Percentiles rank a stretch among this genome's conserved stretches.
Evolutionary conservation across 1,139 yeast genomes (phyloP).

Genomic region (Pichia sp.): DNA sequence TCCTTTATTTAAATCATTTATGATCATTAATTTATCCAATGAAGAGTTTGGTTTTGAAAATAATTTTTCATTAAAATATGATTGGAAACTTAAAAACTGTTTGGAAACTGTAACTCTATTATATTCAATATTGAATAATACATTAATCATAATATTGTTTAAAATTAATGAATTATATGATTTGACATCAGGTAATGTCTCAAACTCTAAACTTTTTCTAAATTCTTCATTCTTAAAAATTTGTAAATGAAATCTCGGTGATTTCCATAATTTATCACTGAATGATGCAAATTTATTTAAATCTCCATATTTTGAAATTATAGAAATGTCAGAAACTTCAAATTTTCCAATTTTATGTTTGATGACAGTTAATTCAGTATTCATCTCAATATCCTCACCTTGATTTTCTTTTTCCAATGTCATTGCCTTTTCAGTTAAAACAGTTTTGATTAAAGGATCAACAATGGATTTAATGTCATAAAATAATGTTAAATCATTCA

Average conservation of each 20-base stretch:
- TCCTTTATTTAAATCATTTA: conserved; percentile 32
- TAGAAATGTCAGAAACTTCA: conserved; percentile 40
- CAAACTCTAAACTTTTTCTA: conserved; percentile 35
- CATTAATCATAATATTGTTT: conserved; percentile 69
- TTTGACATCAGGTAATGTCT: conserved; percentile 66
- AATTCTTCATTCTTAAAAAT: conserved; percentile 45
- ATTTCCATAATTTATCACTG: conserved; percentile 46
- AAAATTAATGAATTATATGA: conserved; percentile 58
- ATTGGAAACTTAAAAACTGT: conserved; percentile 70
- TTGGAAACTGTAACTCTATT: conserved; percentile 84
- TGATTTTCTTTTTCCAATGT: conserved; percentile 3
- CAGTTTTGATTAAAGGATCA: conserved; percentile 13
- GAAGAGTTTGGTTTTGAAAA: conserved; percentile 85
- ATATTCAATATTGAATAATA: conserved; percentile 75
- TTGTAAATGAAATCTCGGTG: conserved; percentile 58
- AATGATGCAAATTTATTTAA: conserved; percentile 23
- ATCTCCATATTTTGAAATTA: conserved; percentile 30
- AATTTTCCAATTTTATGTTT: conserved; percentile 42
- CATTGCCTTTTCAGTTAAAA: conserved; percentile 10
- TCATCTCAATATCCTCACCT: conserved; percentile 1
- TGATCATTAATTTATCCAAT: conserved; percentile 54
- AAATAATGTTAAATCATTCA: conserved; percentile 25
- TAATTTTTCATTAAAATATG: conserved; percentile 60
- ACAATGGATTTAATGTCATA: conserved; percentile 17
- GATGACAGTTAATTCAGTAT: not conserved